These are phyloP conservation scores for Fusarium stilboides DNA, from an alignment of 2,329 filamentous ascomycete species.

Conservation along the genomic window DNA sequence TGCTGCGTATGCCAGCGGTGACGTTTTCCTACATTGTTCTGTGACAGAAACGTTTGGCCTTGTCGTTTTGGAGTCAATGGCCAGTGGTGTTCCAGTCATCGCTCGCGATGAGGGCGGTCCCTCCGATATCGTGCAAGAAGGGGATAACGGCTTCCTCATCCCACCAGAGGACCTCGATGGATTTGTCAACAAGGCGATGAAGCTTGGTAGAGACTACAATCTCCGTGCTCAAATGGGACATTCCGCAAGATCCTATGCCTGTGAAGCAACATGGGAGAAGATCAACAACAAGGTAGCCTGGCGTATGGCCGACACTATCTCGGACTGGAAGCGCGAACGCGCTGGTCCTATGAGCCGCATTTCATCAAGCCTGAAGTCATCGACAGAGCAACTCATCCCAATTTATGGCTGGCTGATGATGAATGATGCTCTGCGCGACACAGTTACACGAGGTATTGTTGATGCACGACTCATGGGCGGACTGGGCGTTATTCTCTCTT, in stretches of 20 bases:
- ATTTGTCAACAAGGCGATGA: conserved; percentile 69
- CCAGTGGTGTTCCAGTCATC: conserved; percentile 77
- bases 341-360: conserved; percentile 27
- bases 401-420: conserved; percentile 63
- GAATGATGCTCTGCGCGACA: conserved; percentile 57
- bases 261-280: conserved; percentile 78
- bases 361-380: conserved; percentile 32
- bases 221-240: conserved; percentile 63
- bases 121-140: conserved; percentile 75
- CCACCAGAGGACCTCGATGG: conserved; percentile 70
- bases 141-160: conserved; percentile 72
- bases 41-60: conserved; percentile 81
- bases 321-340: conserved; percentile 59
- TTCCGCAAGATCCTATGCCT: conserved; percentile 69
- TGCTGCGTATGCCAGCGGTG: conserved; percentile 76
- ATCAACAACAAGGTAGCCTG: conserved; percentile 80
- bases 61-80: conserved; percentile 80
- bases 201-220: conserved; percentile 62
- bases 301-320: conserved; percentile 71
- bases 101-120: conserved; percentile 79
- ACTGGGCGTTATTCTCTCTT: conserved; percentile 62
- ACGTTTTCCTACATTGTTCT: conserved; percentile 80
- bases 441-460: conserved; percentile 56
- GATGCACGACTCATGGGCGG: conserved; percentile 63
- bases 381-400: conserved; percentile 55